These are phyloP conservation scores for Aspergillus sp. DNA, from an alignment of 2,329 filamentous ascomycete genomes.

Conservation along the genomic window DNA sequence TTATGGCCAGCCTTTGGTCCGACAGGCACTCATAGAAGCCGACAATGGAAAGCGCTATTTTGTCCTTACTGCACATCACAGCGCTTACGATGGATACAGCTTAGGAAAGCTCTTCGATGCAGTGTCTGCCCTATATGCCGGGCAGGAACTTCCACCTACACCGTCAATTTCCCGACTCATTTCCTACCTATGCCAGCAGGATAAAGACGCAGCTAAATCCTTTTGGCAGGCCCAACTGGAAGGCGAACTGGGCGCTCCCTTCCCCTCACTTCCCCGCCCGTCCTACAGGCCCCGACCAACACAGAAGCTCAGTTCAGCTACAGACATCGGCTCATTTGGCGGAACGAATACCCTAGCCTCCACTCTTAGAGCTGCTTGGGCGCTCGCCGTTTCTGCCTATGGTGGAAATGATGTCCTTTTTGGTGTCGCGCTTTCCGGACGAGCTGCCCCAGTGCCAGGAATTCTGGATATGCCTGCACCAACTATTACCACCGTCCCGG, in stretches of 20 bases:
- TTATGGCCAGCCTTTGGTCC: conserved; percentile 21
- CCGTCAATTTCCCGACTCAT: conserved; percentile 7
- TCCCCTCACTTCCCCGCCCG: conserved; percentile 10
- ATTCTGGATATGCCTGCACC: conserved; percentile 44
- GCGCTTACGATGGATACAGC: conserved; percentile 10
- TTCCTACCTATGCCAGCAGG: conserved; percentile 1
- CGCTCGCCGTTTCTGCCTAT: conserved; percentile 44
- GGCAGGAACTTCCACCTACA: neutral
- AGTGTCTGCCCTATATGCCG: neutral
- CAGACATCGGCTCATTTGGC: neutral
- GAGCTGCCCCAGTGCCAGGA: conserved; percentile 44
- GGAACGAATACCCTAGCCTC: conserved; percentile 43
- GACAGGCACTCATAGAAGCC: neutral
- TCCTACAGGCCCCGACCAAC: conserved; percentile 43
- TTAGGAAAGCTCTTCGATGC: conserved; percentile 13
- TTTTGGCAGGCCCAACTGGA: conserved; percentile 10
- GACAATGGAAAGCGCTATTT: neutral
- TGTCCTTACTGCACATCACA: conserved; percentile 3
- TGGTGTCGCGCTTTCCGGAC: conserved; percentile 50
- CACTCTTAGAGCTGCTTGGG: conserved; percentile 50
- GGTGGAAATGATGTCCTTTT: conserved; percentile 48
- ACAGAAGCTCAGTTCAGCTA: conserved; percentile 40
- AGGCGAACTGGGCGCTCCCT: conserved; percentile 6
- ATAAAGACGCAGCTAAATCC: neutral
- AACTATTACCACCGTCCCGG: conserved; percentile 24